phyloP scores from a whole-genome alignment of 352 stramenopile species.

The Thalassiosira oceanica region DNA sequence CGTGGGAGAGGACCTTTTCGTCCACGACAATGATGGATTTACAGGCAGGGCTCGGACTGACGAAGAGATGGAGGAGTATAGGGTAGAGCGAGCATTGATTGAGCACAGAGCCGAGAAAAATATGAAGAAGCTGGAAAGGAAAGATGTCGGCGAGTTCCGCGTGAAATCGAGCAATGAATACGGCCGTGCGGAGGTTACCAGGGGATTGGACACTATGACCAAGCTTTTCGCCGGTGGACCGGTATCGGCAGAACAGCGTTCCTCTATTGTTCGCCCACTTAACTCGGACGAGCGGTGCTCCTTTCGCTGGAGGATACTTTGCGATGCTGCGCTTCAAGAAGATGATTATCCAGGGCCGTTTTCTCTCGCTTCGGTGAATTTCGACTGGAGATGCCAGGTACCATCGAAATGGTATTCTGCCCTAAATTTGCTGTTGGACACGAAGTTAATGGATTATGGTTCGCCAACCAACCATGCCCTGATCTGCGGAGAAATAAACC shows the following conservation, averaged over 20 bases:
- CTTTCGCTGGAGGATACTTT: constrained; percentile 6
- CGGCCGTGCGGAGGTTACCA: neutral
- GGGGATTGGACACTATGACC: neutral
- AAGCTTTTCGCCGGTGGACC: neutral
- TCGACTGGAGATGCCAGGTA: constrained; percentile 10
- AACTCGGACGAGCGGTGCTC: neutral
- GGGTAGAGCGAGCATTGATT: neutral
- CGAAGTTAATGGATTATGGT: neutral
- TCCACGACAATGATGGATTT: neutral
- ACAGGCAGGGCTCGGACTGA: neutral
- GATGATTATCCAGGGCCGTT: neutral
- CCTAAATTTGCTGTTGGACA: constrained; percentile 9
- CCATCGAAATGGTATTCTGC: constrained; percentile 7
- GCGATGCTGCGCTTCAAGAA: constrained; percentile 16
- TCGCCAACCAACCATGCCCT: constrained; percentile 1
- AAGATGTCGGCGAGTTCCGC: neutral
- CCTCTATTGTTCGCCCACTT: constrained; percentile 6
- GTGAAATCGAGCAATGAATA: neutral
- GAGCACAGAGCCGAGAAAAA: constrained; percentile 9
- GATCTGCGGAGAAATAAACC: neutral
- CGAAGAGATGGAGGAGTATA: neutral
- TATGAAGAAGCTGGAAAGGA: constrained; percentile 12
- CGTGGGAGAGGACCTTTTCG: constrained; percentile 7
- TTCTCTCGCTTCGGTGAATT: constrained; percentile 20
- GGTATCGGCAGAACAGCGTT: constrained; percentile 3